These are phyloP conservation scores for Starmerella ratchasimensis DNA, from an alignment of 805 yeast species.

Conservation along the genomic window DNA sequence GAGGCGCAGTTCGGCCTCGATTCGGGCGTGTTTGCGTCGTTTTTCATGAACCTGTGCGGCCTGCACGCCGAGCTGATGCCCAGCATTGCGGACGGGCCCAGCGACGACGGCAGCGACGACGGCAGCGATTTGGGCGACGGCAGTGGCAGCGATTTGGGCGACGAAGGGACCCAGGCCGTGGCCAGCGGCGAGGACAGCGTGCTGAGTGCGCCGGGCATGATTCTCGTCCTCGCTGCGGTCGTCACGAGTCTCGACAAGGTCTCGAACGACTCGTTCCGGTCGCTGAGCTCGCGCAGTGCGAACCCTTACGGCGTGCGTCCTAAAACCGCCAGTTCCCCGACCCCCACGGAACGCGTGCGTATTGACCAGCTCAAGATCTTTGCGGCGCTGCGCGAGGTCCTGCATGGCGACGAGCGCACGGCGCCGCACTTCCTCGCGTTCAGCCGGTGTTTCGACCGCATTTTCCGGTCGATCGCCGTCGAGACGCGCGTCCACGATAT, in stretches of 20 bases:
- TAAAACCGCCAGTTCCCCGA: neutral
- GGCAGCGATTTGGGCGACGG: constrained; percentile 11
- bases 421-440: constrained; percentile 24
- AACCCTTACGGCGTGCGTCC: constrained; percentile 6
- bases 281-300: constrained; percentile 8
- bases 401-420: constrained; percentile 27
- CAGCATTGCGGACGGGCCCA: too few relatives aligned
- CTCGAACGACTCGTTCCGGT: constrained; percentile 3
- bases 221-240: constrained; percentile 21
- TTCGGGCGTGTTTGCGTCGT: constrained; percentile 30
- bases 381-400: constrained; percentile 27
- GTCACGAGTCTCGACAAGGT: constrained; percentile 19
- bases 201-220: constrained; percentile 24
- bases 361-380: constrained; percentile 27
- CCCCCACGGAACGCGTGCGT: constrained; percentile 9
- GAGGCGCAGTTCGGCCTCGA: constrained; percentile 25
- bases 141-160: constrained; percentile 13
- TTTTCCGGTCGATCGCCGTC: constrained; percentile 27
- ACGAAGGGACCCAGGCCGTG: constrained; percentile 3
- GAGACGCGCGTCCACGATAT: constrained; percentile 26
- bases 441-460: constrained; percentile 27
- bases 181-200: constrained; percentile 2
- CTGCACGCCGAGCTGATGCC: constrained; percentile 23
- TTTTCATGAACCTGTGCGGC: constrained; percentile 30
- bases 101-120: too few relatives aligned